Percentiles rank a stretch among this genome's conserved stretches.
These are phyloP conservation scores for Leishmania gerbilli DNA, from an alignment of 208 protist genomes.

Conservation along the genomic window DNA sequence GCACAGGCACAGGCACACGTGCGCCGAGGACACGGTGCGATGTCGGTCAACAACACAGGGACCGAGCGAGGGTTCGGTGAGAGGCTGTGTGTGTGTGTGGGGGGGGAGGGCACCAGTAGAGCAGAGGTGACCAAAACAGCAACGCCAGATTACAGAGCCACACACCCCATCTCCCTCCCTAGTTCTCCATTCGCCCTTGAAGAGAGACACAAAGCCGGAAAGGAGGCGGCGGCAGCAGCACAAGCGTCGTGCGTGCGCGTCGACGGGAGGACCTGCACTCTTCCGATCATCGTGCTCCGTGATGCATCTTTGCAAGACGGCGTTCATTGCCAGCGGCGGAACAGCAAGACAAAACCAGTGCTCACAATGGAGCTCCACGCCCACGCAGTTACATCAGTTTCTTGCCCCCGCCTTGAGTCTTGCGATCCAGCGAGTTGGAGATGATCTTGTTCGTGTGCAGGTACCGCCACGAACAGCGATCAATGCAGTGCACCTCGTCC, in stretches of 20 bases:
- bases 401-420: slow-evolving; percentile 31
- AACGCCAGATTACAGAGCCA: background rate
- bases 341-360: background rate
- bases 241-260: background rate
- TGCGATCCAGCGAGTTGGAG: slow-evolving; percentile 53
- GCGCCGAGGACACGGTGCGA: background rate
- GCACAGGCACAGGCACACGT: background rate
- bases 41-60: background rate
- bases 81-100: too few species aligned
- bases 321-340: background rate
- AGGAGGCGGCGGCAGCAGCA: background rate
- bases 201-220: background rate
- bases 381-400: slow-evolving; percentile 8
- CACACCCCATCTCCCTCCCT: background rate
- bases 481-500: slow-evolving; percentile 84
- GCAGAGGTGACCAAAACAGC: background rate
- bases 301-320: background rate
- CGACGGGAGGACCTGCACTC: too few species aligned
- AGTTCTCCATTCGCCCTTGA: background rate
- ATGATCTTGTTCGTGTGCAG: slow-evolving; percentile 75
- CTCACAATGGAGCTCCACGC: too few species aligned
- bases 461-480: slow-evolving; percentile 84
- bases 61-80: background rate
- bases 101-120: background rate
- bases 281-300: background rate